Conservation (phyloP, 176 grass and related monocot genomes). For the Paspalum notatum region DNA sequence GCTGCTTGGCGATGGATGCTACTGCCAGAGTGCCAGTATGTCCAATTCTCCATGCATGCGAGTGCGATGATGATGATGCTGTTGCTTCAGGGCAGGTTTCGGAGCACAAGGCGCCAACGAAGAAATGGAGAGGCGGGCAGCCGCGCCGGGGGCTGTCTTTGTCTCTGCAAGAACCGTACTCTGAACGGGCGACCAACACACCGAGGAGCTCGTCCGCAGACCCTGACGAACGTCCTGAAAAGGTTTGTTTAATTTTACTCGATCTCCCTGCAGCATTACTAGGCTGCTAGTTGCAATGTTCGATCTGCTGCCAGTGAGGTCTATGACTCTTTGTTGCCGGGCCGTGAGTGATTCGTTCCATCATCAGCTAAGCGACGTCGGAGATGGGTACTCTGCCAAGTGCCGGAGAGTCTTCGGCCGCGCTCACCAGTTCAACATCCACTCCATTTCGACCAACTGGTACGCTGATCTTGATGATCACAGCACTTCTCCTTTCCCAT, state of each 20-base stretch:
- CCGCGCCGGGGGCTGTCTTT: neutral
- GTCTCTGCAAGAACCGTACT: neutral
- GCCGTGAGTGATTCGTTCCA: neutral
- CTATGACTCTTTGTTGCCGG: too few species aligned
- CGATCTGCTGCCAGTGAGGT: neutral
- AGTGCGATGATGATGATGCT: conserved; percentile 15
- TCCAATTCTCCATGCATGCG: neutral
- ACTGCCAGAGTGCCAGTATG: neutral
- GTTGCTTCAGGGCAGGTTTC: conserved; percentile 39
- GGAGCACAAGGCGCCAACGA: neutral
- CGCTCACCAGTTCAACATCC: conserved; percentile 56
- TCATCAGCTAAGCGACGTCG: conserved; percentile 4
- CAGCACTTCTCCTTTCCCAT: neutral
- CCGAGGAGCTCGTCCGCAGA: neutral
- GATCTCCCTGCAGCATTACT: neutral
- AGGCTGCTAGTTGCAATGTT: neutral
- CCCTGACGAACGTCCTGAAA: neutral
- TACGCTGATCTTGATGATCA: neutral
- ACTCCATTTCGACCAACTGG: conserved; percentile 63
- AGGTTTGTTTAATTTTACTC: neutral
- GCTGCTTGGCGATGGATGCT: too few species aligned
- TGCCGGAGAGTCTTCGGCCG: conserved; percentile 49
- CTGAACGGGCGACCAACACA: neutral
- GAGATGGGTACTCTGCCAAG: conserved; percentile 40
- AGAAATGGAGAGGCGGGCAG: neutral